Evolutionary conservation across 768 basidiomycete species (phyloP).

Genomic region (Exsudoporus frostii): DNA sequence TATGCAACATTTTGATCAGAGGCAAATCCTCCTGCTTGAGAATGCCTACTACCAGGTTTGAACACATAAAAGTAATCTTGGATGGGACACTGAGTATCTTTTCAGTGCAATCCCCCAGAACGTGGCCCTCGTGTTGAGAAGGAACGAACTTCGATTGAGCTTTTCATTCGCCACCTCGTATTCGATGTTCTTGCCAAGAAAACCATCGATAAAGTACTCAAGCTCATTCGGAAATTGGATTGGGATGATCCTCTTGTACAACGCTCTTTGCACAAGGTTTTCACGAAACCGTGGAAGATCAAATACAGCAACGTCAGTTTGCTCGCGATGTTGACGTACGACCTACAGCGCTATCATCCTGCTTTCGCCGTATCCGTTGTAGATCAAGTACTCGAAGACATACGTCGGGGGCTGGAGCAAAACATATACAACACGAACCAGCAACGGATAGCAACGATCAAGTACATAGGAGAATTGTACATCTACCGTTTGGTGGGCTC

Average conservation of each 20-base stretch:
- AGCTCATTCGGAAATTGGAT: constrained; percentile 87
- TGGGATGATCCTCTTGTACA: constrained; percentile 79
- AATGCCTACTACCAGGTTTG: constrained; percentile 96
- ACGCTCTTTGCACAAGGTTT: constrained; percentile 75
- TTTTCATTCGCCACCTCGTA: constrained; percentile 95
- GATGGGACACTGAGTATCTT: constrained; percentile 6
- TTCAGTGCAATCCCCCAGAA: constrained; percentile 94
- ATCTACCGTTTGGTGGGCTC: constrained; percentile 93
- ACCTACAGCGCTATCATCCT: constrained; percentile 89
- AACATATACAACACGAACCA: constrained; percentile 96
- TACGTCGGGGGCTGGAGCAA: constrained; percentile 86
- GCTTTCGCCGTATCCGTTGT: constrained; percentile 85
- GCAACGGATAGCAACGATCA: constrained; percentile 84
- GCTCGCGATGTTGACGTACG: constrained; percentile 92
- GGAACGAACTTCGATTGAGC: constrained; percentile 78
- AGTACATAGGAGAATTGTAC: constrained; percentile 95
- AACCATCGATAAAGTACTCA: constrained; percentile 94
- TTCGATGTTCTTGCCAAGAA: constrained; percentile 91
- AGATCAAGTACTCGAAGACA: constrained; percentile 93
- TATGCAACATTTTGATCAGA: constrained; percentile 88
- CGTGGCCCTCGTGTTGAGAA: constrained; percentile 84
- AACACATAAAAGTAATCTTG: background rate
- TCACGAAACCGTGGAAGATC: constrained; percentile 98
- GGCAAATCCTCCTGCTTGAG: constrained; percentile 85
- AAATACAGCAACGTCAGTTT: constrained; percentile 87